Conservation (phyloP, 306 rosid species). For the Mucuna pruriens region DNA sequence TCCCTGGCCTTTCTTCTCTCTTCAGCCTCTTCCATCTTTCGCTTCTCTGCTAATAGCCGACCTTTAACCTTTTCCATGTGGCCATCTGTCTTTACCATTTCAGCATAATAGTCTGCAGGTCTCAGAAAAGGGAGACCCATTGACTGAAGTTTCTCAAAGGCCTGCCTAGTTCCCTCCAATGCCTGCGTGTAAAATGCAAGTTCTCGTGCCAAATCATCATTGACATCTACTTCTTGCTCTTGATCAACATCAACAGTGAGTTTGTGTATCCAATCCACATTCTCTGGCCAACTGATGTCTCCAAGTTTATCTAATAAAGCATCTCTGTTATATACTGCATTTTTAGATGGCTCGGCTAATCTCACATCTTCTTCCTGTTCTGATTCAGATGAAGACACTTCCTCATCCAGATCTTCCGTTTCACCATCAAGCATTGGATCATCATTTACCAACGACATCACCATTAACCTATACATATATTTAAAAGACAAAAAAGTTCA, state of each 20-base stretch:
- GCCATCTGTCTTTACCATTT: conserved; percentile 86
- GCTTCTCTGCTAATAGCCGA: conserved; percentile 70
- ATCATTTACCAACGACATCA: conserved; percentile 26
- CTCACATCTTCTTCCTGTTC: conserved; percentile 68
- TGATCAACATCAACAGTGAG: conserved; percentile 76
- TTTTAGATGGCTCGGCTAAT: conserved; percentile 68
- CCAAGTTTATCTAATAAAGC: conserved; percentile 84
- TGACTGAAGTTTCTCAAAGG: conserved; percentile 74
- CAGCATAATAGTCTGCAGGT: conserved; percentile 88
- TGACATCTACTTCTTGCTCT: conserved; percentile 80
- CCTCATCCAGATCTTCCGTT: conserved; percentile 40
- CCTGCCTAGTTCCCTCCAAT: conserved; percentile 77
- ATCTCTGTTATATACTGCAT: conserved; percentile 65
- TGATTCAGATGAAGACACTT: conserved; percentile 59
- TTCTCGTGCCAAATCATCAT: conserved; percentile 88
- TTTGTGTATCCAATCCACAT: conserved; percentile 74
- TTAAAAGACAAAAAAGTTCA: neutral
- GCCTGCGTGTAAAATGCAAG: conserved; percentile 86
- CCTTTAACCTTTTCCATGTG: conserved; percentile 90
- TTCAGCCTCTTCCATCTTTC: conserved; percentile 82
- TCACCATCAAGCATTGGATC: conserved; percentile 37
- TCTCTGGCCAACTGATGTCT: conserved; percentile 88
- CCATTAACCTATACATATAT: conserved; percentile 57
- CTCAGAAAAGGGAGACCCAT: conserved; percentile 77
- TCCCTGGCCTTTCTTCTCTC: conserved; percentile 91